Base-by-base conservation (phyloP, 768 basidiomycete genomes). In the Hortiboletus campestris region DNA sequence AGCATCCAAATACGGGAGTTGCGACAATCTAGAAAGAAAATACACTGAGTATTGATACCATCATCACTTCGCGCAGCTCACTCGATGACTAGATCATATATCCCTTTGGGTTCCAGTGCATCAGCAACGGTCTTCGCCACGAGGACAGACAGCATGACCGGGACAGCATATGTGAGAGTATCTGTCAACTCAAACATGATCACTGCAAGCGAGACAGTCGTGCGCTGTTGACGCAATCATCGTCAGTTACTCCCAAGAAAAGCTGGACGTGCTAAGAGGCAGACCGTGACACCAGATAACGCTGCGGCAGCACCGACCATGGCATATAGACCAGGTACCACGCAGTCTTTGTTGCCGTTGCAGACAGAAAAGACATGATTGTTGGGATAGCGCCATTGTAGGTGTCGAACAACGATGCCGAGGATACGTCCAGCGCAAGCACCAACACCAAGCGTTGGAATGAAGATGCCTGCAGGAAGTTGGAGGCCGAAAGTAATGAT, bases 281-380 rank as follows among this genome's bases (percentile, higher is more conserved):
- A 63, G 55, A 93, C 86, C 49, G 96, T 98, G 16, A 98, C 95
- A n/a, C 97, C 96, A 29, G 94, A 94, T 44, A 99, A 77, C 0
- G 94, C 79, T 0, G 94, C 94, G 2, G 94, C 96, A 1, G 97
- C 97, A 32, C 97, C 97, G 25, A 94, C 90, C 91, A 97, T 95
- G 5, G 93, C 92, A 72, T 96, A 96, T 35, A 94, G 73, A 4
- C 96, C 96, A 10, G 95, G 94, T 14, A 94, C 76, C 49, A 98
- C 78, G 75, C 94, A 96, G 48, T 85, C 79, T 32, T 76, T 72
- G 60, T 87, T 81, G 12, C 81, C 83, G 12, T 77, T 64, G 69
- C 94, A 96, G 1, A 74, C 73, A 20, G 75, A 74, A 66, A 94
- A 94, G n/a, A 92, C 67, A 1, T 74, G 51, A 39, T 78, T 76